These are phyloP conservation scores for Alternaria arborescens DNA, from an alignment of 2,329 filamentous ascomycete species.

Conservation along the genomic window DNA sequence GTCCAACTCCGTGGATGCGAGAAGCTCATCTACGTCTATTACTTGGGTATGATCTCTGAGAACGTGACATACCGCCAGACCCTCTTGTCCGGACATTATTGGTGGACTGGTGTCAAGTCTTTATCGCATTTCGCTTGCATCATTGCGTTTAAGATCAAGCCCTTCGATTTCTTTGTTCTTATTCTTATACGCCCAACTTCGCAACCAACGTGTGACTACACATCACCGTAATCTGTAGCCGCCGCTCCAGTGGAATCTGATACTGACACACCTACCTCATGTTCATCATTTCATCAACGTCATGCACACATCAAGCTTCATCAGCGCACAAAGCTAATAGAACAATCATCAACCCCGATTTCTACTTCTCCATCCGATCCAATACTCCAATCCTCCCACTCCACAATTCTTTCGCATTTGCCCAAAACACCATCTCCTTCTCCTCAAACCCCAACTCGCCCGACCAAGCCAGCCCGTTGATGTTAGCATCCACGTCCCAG, in stretches of 20 bases:
- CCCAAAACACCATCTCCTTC: slow-evolving; percentile 39
- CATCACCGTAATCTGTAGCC: neutral
- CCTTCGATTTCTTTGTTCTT: neutral
- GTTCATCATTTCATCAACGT: neutral
- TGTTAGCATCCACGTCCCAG: slow-evolving; percentile 48
- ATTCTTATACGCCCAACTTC: neutral
- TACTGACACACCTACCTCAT: neutral
- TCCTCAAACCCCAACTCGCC: slow-evolving; percentile 31
- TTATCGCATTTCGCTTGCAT: neutral
- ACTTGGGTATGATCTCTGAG: neutral
- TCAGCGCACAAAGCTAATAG: neutral
- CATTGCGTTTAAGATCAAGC: neutral
- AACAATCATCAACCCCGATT: neutral
- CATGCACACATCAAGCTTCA: neutral
- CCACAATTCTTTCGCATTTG: slow-evolving; percentile 42
- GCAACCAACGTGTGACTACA: neutral
- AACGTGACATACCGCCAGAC: neutral
- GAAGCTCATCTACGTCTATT: neutral
- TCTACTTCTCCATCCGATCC: neutral
- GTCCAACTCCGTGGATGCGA: neutral
- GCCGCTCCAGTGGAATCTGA: neutral
- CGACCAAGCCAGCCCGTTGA: slow-evolving; percentile 36
- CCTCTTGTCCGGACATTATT: neutral
- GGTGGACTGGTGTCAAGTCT: neutral
- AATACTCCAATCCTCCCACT: slow-evolving; percentile 27